A percentile compares a stretch with the other conserved stretches of the same genome.
Evolutionary conservation across 257 asterid genomes (phyloP).

Genomic region (Buddleja alternifolia): DNA sequence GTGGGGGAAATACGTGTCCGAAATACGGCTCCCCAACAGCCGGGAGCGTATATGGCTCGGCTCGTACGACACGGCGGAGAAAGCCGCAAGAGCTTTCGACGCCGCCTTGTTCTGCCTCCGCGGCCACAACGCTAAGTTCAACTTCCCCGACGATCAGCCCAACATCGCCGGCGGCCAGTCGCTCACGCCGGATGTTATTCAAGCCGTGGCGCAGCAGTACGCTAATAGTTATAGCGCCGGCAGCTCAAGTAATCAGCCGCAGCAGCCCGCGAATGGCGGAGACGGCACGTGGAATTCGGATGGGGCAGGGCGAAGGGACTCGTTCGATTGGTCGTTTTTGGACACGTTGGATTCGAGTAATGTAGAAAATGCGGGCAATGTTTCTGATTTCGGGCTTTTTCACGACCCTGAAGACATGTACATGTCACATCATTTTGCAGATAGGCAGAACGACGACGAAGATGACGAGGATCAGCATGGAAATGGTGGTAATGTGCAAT

Average conservation of each 20-base stretch:
- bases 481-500: slow-evolving; percentile 33
- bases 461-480: slow-evolving; percentile 19
- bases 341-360: slow-evolving; percentile 35
- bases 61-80: slow-evolving; percentile 60
- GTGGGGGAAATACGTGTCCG: slow-evolving; percentile 78
- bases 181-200: slow-evolving; percentile 42
- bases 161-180: slow-evolving; percentile 35
- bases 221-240: slow-evolving; percentile 31
- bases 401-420: slow-evolving; percentile 50
- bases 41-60: slow-evolving; percentile 78
- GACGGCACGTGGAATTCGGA: slow-evolving; percentile 22
- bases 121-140: slow-evolving; percentile 51
- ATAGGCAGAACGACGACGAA: not conserved
- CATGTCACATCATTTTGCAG: slow-evolving; percentile 38
- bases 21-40: slow-evolving; percentile 67
- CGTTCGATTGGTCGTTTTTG: slow-evolving; percentile 56
- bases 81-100: slow-evolving; percentile 71
- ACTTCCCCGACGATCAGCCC: slow-evolving; percentile 53
- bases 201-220: slow-evolving; percentile 46
- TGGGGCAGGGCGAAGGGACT: slow-evolving; percentile 22
- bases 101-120: slow-evolving; percentile 67
- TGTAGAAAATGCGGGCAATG: slow-evolving; percentile 24
- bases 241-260: not conserved
- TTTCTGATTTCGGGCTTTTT: slow-evolving; percentile 43
- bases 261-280: slow-evolving; percentile 11